These are phyloP conservation scores for Pseudonitzschia multiseries DNA, from an alignment of 108 stramenopile species.

Conservation along the genomic window DNA sequence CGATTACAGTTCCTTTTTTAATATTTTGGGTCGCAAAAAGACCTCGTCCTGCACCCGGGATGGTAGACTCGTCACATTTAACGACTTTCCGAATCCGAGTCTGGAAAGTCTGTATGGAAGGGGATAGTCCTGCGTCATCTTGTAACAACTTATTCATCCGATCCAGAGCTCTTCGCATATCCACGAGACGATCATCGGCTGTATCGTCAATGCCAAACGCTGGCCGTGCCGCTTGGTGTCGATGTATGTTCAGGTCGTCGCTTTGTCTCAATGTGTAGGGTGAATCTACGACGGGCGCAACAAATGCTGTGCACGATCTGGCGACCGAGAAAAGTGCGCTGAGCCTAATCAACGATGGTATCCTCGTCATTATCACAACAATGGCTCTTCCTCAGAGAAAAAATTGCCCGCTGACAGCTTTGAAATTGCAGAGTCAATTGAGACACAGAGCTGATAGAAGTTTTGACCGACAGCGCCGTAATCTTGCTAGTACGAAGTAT, in stretches of 20 bases:
- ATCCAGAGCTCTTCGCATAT: conserved; percentile 4
- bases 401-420: no score
- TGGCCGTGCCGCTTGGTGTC: not conserved
- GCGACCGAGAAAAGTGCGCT: not conserved
- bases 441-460: no score
- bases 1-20: conserved; percentile 41
- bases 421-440: no score
- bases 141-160: not conserved
- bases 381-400: no score
- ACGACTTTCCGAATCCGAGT: conserved; percentile 22
- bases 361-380: no score
- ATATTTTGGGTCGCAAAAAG: conserved; percentile 57
- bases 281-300: not conserved
- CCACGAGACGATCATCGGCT: conserved; percentile 6
- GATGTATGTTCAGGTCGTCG: not conserved
- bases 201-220: conserved; percentile 7
- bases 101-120: conserved; percentile 16
- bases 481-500: no score
- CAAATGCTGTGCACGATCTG: not conserved
- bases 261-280: not conserved
- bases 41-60: conserved; percentile 46
- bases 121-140: not conserved
- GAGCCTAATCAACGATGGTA: no score
- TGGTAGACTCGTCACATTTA: conserved; percentile 28
- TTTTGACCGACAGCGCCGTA: no score